Evolutionary conservation across 306 rosid genomes (phyloP).

Genomic region (Begonia fuchsioides): DNA sequence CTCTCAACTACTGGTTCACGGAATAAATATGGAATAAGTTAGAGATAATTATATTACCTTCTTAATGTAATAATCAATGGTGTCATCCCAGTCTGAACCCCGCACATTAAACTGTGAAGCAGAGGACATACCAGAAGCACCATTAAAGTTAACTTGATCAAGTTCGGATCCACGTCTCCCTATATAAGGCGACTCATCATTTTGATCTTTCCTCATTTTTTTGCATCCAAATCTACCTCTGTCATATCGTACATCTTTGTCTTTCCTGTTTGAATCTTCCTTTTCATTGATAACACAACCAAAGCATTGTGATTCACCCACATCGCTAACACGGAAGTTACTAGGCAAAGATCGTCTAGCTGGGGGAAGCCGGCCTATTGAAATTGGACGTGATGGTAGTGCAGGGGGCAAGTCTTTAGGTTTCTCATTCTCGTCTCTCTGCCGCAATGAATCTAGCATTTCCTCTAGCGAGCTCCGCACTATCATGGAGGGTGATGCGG

Average conservation of each 20-base stretch:
- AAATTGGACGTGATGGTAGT: slow-evolving; percentile 81
- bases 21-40: too few species aligned
- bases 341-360: slow-evolving; percentile 54
- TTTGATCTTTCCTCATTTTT: slow-evolving; percentile 32
- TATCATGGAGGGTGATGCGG: slow-evolving; percentile 42
- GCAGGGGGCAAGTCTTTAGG: slow-evolving; percentile 90
- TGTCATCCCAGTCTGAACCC: slow-evolving; percentile 42
- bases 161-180: slow-evolving; percentile 18
- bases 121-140: slow-evolving; percentile 10
- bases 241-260: slow-evolving; percentile 19
- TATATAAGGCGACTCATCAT: slow-evolving; percentile 59
- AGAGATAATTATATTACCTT: slow-evolving; percentile 31
- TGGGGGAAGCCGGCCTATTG: slow-evolving; percentile 63
- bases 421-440: slow-evolving; percentile 54
- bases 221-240: slow-evolving; percentile 47
- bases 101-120: slow-evolving; percentile 10
- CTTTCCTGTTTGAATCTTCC: slow-evolving; percentile 41
- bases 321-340: slow-evolving; percentile 26
- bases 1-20: too few species aligned
- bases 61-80: slow-evolving; percentile 58
- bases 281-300: slow-evolving; percentile 12
- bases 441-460: slow-evolving; percentile 86
- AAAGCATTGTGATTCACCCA: slow-evolving; percentile 14
- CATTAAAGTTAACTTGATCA: slow-evolving; percentile 17
- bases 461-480: slow-evolving; percentile 87